phyloP scores from a whole-genome alignment of 805 yeast genomes.

The Candida ortonii region DNA sequence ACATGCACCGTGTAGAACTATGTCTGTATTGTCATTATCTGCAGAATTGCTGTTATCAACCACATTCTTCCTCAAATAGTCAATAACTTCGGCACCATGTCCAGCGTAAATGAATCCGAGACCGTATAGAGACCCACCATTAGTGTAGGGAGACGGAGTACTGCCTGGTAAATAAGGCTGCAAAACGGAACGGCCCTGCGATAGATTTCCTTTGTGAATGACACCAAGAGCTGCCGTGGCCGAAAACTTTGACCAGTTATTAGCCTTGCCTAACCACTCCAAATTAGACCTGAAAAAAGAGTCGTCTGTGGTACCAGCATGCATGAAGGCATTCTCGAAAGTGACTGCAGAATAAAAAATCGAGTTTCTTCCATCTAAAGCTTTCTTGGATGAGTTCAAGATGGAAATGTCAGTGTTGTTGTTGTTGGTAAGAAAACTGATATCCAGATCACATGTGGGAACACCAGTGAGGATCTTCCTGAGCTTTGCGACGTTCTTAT shows the following conservation, averaged over 20 bases:
- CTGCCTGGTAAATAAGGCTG: constrained; percentile 88
- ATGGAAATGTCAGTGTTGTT: constrained; percentile 83
- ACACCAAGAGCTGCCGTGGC: constrained; percentile 98
- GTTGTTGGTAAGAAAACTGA: constrained; percentile 82
- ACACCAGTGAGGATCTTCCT: constrained; percentile 80
- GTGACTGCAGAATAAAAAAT: constrained; percentile 95
- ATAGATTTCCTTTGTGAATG: constrained; percentile 89
- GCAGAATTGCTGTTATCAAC: constrained; percentile 50
- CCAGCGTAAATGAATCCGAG: constrained; percentile 94
- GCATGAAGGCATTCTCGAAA: constrained; percentile 90
- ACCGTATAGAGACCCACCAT: constrained; percentile 94
- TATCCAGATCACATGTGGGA: constrained; percentile 89
- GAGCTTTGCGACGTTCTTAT: constrained; percentile 41
- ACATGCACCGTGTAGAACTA: constrained; percentile 91
- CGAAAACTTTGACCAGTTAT: constrained; percentile 96
- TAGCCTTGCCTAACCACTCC: constrained; percentile 97
- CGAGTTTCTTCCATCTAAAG: constrained; percentile 87
- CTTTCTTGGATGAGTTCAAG: constrained; percentile 74
- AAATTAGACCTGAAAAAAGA: constrained; percentile 84
- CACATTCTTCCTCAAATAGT: constrained; percentile 69
- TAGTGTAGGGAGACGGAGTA: constrained; percentile 79
- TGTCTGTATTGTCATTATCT: constrained; percentile 61
- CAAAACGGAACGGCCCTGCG: constrained; percentile 83
- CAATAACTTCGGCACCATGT: constrained; percentile 84
- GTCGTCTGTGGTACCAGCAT: constrained; percentile 95